Evolutionary conservation across 2,329 filamentous ascomycete genomes (phyloP), one percentile per base, ranked within the genome.

Genomic region (Fonsecaea pugnacius): DNA sequence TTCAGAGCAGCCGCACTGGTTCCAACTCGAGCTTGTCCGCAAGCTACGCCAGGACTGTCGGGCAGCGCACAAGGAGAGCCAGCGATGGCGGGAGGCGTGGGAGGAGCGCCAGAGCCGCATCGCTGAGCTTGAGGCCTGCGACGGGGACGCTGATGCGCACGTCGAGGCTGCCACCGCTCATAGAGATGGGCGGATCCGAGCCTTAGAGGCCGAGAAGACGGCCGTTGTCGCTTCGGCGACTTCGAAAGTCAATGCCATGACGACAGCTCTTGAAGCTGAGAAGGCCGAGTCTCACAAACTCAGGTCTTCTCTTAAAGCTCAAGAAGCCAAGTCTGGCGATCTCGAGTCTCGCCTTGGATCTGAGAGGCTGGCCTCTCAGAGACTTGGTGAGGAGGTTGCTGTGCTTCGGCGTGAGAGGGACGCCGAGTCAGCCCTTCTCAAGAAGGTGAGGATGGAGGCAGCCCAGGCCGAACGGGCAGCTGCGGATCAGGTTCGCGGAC

Each of bases 331-430:
- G 43, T 48, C 43, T 27, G 43, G 43, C 43, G 10, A 48, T 24
- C 43, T 48, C 43, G 43, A 24, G 43, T 48, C 43, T 48, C 43
- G 9, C 43, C 43, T 48, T 24, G 43, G 10, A 27, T 46, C 40
- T 46, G 40, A 21, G 40, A 46, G n/a, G n/a, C n/a, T 9, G 6
- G 40, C 21, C n/a, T 46, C 40, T 46, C 40, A 46, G 40, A 21
- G n/a, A 46, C 40, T 46, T 9, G 40, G 40, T 46, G 18, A 24
- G 43, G 43, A 48, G 18, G 43, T 27, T 48, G 43, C 43, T 48
- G n/a, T 24, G 18, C 18, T 24, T 27, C 9, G 18, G 43, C 18
- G 43, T 24, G 43, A 12, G 43, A 48, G 18, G 18, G 43, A 48
- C 43, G 43, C 18, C 18, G 18, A 24, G 21, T 27, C 18, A 48